phyloP scores from a whole-genome alignment of 164 flowering plant species.

The Euptelea pleiosperma region DNA sequence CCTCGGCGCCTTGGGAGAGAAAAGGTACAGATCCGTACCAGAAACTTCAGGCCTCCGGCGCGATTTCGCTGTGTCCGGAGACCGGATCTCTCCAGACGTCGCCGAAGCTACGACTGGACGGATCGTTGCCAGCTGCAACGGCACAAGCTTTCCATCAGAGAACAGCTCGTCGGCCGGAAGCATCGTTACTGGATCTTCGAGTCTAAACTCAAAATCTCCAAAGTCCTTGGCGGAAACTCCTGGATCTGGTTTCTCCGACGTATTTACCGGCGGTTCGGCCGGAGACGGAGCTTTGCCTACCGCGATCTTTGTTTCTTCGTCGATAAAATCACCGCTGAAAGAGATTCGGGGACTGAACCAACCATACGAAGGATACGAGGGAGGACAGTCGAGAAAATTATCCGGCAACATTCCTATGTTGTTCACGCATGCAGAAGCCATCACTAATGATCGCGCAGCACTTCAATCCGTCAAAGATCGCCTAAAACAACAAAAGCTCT shows the following conservation, averaged over 20 bases:
- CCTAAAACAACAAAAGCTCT: no score
- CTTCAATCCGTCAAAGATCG: no score
- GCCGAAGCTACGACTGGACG: conserved; percentile 7
- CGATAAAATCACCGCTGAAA: conserved; percentile 43
- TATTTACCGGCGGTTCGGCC: neutral
- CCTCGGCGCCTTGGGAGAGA: conserved; percentile 86
- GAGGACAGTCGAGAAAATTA: conserved; percentile 42
- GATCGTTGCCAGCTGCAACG: conserved; percentile 38
- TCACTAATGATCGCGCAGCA: no score
- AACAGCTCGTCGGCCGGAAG: conserved; percentile 87
- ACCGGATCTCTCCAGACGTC: conserved; percentile 14
- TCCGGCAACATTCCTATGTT: conserved; percentile 55
- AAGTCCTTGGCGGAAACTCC: no score
- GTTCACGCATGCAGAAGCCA: conserved; percentile 92
- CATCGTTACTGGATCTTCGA: conserved; percentile 79
- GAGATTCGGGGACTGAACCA: conserved; percentile 69
- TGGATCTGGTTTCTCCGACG: conserved; percentile 20
- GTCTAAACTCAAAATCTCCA: conserved; percentile 79
- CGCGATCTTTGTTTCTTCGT: conserved; percentile 31
- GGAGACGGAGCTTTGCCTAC: no score
- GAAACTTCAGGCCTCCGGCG: conserved; percentile 32
- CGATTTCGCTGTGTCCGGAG: conserved; percentile 30
- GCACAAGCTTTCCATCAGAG: conserved; percentile 80
- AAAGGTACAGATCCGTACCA: conserved; percentile 46
- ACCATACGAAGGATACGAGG: conserved; percentile 44